phyloP scores from a whole-genome alignment of 768 basidiomycete species.

The Mycena capillaripes region DNA sequence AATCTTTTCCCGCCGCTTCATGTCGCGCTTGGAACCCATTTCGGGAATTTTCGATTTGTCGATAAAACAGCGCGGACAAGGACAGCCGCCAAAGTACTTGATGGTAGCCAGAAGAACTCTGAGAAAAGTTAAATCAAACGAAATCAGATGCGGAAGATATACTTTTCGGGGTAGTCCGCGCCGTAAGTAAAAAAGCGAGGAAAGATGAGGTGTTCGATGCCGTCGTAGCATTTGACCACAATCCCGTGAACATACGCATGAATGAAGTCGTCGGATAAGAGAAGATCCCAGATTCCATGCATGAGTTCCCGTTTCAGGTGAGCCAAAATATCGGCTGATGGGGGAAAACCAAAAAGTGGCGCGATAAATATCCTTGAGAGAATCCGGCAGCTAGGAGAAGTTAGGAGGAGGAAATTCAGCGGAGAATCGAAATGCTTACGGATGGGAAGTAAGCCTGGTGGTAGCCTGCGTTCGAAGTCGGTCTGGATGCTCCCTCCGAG shows the following conservation, averaged over 20 bases:
- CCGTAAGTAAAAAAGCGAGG: conserved; percentile 45
- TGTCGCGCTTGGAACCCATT: neutral
- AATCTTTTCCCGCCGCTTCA: neutral
- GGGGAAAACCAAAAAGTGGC: conserved; percentile 15
- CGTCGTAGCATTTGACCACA: conserved; percentile 42
- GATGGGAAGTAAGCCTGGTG: conserved; percentile 50
- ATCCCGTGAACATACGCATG: conserved; percentile 42
- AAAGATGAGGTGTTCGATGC: conserved; percentile 39
- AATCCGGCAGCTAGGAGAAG: conserved; percentile 39
- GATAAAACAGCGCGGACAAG: neutral
- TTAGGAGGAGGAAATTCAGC: neutral
- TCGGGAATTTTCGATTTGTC: neutral
- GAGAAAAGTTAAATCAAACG: neutral
- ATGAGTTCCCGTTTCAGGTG: conserved; percentile 47
- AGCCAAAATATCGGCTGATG: conserved; percentile 33
- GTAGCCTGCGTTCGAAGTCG: conserved; percentile 40
- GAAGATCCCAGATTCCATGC: conserved; percentile 41
- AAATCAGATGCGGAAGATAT: conserved; percentile 13
- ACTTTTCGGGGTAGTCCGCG: conserved; percentile 51
- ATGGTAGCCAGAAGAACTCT: neutral
- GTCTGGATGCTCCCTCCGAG: too few relatives aligned
- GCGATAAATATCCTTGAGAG: conserved; percentile 39
- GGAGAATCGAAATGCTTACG: conserved; percentile 31
- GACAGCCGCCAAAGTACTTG: neutral
- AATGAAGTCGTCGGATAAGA: conserved; percentile 44